A percentile compares a stretch with the other conserved stretches of the same genome.
Evolutionary conservation across 176 grass and related monocot species (phyloP).

Genomic region (Dactylis glomerata): DNA sequence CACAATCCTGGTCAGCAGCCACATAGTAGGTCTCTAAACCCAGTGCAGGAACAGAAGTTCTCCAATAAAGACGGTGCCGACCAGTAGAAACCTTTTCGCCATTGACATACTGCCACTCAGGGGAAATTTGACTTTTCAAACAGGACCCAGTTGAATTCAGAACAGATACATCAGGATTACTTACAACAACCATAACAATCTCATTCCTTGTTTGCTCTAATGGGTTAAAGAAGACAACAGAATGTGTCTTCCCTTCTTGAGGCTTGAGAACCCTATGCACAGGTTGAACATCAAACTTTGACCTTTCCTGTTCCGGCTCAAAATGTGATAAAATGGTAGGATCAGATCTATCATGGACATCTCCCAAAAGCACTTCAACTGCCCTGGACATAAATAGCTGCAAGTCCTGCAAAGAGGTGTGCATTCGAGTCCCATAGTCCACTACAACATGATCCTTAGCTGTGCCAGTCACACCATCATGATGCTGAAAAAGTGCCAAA

Average conservation of each 20-base stretch:
- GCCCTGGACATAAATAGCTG: constrained; percentile 87
- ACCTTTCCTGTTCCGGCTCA: constrained; percentile 71
- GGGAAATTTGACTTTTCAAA: constrained; percentile 86
- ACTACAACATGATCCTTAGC: constrained; percentile 92
- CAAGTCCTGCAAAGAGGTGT: constrained; percentile 87
- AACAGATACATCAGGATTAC: constrained; percentile 67
- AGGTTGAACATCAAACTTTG: constrained; percentile 88
- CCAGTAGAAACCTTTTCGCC: constrained; percentile 46
- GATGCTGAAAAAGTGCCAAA: constrained; percentile 98
- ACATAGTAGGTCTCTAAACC: constrained; percentile 91
- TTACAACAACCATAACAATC: constrained; percentile 87
- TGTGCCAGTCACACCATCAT: constrained; percentile 96
- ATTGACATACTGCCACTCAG: constrained; percentile 71
- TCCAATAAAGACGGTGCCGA: constrained; percentile 91
- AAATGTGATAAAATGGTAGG: constrained; percentile 74
- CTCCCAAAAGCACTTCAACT: constrained; percentile 81
- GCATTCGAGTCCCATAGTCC: constrained; percentile 96
- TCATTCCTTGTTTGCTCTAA: constrained; percentile 92
- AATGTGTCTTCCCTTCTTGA: constrained; percentile 51
- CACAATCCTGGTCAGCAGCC: constrained; percentile 56
- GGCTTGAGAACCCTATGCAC: constrained; percentile 62
- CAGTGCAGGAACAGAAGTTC: constrained; percentile 85
- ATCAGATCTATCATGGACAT: constrained; percentile 80
- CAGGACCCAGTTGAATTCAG: constrained; percentile 80
- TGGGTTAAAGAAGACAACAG: constrained; percentile 74